Evolutionary conservation across 352 stramenopile genomes (phyloP).

Genomic region (Aphanomyces euteiches): DNA sequence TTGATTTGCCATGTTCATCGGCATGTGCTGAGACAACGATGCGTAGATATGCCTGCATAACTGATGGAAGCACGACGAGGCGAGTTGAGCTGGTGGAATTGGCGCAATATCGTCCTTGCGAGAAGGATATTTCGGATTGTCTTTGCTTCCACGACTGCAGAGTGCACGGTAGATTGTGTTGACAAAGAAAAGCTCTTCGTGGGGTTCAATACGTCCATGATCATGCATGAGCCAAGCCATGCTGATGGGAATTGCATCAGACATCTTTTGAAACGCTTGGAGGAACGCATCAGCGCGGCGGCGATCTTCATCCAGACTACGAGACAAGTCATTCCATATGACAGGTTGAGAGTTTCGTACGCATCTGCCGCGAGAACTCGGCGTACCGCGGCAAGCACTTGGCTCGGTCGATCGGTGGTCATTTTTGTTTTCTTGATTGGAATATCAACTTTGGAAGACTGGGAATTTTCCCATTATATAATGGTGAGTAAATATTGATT

Average conservation of each 20-base stretch:
- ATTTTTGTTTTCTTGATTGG: neutral
- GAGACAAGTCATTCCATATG: neutral
- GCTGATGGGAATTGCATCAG: conserved; percentile 16
- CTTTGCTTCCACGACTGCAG: conserved; percentile 22
- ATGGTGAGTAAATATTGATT: neutral
- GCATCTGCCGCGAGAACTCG: conserved; percentile 3
- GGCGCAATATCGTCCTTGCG: conserved; percentile 1
- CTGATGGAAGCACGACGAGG: conserved; percentile 9
- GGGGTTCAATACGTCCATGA: neutral
- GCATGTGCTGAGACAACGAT: neutral
- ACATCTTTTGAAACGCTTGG: conserved; percentile 13
- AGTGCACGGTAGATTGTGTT: conserved; percentile 23
- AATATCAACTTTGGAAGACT: too few species aligned
- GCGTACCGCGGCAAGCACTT: conserved; percentile 14
- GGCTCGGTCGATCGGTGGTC: neutral
- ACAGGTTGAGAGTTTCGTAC: neutral
- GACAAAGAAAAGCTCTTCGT: conserved; percentile 24
- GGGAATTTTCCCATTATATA: conserved; percentile 15
- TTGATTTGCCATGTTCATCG: conserved; percentile 22
- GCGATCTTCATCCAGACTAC: conserved; percentile 12
- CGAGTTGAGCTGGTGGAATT: neutral
- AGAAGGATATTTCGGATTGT: conserved; percentile 3
- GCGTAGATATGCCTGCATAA: conserved; percentile 11
- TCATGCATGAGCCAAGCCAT: conserved; percentile 5
- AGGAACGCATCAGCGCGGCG: conserved; percentile 21